phyloP scores from a whole-genome alignment of 768 basidiomycete species.

The Leccinum variicolor region DNA sequence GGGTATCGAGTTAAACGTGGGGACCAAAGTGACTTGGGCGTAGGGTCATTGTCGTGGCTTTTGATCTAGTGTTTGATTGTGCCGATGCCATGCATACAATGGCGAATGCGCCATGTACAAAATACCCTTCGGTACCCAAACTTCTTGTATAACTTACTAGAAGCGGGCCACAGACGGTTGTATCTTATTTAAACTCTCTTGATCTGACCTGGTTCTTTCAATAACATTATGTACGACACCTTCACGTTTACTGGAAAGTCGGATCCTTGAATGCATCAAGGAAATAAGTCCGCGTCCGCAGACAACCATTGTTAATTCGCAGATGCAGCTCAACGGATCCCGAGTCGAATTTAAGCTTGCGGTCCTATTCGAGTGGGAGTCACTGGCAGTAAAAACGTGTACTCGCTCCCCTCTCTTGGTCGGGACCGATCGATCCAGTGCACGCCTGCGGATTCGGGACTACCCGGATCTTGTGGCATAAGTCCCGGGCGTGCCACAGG shows the following conservation, averaged over 20 bases:
- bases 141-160: neutral
- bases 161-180: neutral
- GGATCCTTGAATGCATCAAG: neutral
- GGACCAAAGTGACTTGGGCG: constrained; percentile 35
- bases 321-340: neutral
- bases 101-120: neutral
- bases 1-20: constrained; percentile 42
- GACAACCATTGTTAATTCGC: neutral
- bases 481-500: neutral
- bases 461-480: neutral
- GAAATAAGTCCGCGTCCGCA: neutral
- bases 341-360: neutral
- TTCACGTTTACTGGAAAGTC: neutral
- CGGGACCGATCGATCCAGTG: neutral
- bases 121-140: neutral
- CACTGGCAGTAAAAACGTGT: neutral
- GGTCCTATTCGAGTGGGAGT: neutral
- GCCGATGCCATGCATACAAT: neutral
- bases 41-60: neutral
- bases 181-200: too few relatives aligned
- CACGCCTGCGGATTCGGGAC: neutral
- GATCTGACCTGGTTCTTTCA: neutral
- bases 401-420: neutral
- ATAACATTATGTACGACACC: neutral
- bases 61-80: neutral